Conservation (phyloP, 2,329 filamentous ascomycete genomes). For the Zasmidium citrigriseum region DNA sequence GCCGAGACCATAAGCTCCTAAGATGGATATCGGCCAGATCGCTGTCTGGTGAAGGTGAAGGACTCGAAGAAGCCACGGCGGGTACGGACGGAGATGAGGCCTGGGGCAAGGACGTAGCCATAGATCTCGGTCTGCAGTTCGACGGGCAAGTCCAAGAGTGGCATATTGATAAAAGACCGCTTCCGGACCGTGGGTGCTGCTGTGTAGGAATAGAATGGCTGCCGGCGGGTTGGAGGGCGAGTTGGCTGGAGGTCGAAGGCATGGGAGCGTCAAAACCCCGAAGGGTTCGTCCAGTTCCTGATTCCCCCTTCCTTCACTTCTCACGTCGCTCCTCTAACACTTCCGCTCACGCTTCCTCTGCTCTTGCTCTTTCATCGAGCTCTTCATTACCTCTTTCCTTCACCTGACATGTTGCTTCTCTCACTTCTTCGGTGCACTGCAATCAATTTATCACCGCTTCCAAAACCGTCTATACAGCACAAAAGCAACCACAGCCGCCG, state of each 20-base stretch:
- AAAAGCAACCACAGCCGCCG: slow-evolving; percentile 17
- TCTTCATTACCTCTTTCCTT: no score
- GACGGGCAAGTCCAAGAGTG: not conserved
- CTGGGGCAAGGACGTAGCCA: not conserved
- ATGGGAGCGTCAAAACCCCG: no score
- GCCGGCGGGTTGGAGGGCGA: not conserved
- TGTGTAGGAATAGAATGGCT: not conserved
- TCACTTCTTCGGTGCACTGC: no score
- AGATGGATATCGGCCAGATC: not conserved
- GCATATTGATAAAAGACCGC: not conserved
- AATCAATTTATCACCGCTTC: slow-evolving; percentile 6
- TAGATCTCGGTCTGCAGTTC: not conserved
- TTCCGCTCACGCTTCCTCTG: no score
- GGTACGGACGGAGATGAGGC: not conserved
- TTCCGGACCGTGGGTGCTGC: not conserved
- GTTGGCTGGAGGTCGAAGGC: not conserved
- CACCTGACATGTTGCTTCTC: no score
- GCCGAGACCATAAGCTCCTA: no score
- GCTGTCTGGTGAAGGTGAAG: not conserved
- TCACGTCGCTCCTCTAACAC: no score
- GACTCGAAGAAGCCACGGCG: not conserved
- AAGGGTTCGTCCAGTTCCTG: no score
- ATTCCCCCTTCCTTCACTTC: no score
- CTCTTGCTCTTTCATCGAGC: no score
- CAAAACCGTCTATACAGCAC: slow-evolving; percentile 18